A percentile compares a stretch with the other conserved stretches of the same genome.
phyloP scores from a whole-genome alignment of 257 asterid genomes.

The Plantago ovata region DNA sequence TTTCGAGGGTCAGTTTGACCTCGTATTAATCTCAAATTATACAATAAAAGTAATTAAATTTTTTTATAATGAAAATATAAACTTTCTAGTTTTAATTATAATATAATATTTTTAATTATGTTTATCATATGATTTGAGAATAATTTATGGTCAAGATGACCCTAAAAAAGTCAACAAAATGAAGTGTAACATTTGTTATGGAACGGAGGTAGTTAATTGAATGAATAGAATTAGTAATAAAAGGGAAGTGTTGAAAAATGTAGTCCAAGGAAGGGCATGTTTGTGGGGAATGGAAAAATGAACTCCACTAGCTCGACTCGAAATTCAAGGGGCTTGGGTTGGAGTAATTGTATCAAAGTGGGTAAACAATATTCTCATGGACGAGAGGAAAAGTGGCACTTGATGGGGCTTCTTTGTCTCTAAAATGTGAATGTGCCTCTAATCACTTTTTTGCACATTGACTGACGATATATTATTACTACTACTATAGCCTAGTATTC shows the following conservation, averaged over 20 bases:
- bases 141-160: too few species aligned
- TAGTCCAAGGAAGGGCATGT: conserved; percentile 40
- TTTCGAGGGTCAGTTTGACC: too few species aligned
- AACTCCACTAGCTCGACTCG: conserved; percentile 40
- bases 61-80: too few species aligned
- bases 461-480: too few species aligned
- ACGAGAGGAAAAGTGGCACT: conserved; percentile 22
- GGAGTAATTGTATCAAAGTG: neutral
- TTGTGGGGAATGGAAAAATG: conserved; percentile 40
- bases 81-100: too few species aligned
- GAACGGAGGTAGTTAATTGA: neutral
- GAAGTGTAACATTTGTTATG: neutral
- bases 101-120: too few species aligned
- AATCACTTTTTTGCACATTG: conserved; percentile 11
- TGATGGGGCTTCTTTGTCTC: conserved; percentile 21
- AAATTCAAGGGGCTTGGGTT: conserved; percentile 33
- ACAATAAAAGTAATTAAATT: too few species aligned
- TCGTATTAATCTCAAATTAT: too few species aligned
- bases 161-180: neutral
- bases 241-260: conserved; percentile 22
- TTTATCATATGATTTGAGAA: too few species aligned
- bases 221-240: neutral
- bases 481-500: too few species aligned
- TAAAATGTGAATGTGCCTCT: conserved; percentile 17
- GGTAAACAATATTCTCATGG: conserved; percentile 2